Evolutionary conservation across 331 rosid genomes (phyloP), one percentile per base, ranked within the genome.

Genomic region (Rosa hybrid): DNA sequence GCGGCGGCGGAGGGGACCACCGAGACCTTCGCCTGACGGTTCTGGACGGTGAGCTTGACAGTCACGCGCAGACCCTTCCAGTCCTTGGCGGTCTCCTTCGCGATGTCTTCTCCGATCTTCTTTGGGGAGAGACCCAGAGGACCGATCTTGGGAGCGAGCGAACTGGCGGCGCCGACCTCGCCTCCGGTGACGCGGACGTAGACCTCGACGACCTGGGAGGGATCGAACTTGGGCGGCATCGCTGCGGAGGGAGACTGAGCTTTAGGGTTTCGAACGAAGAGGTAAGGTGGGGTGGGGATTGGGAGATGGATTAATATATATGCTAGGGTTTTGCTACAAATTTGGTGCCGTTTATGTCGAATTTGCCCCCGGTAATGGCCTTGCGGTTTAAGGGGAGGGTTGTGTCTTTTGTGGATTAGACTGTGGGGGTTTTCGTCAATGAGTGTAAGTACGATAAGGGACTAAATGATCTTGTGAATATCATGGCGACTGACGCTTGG

Each of bases 1-100:
- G 97, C 97, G 3, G 97, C 95, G 3, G 97, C 97, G 0, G 97
- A 92, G 1, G 97, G 97, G 41, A 92, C 97, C 4, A 90, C 97
- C 7, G 92, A 71, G 3, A 92, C 96, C 87, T 89, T 89, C 7
- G 97, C 97, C 87, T 91, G 94, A 50, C 97, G 95, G 74, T 92
- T 90, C 80, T 92, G 97, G 21, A 92, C 97, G 0, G 96, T 92
- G 9, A 90, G 94, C 88, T 92, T 92, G 39, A 89, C 97, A 9
- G 97, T 92, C 44, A 92, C 97, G 2, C 97, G 82, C 5, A 92
- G 84, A 4, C 96, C 97, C 86, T 90, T 92, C 97, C 97, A 92
- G 77, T 92, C 97, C 86, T 92, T 92, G 1, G 97, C 96, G 0
- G 97, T 92, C 78, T 90, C 97, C 81, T 92, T 92, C 20, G 97